These are phyloP conservation scores for Fusarium heterosporum DNA, from an alignment of 2,329 filamentous ascomycete genomes.

Conservation along the genomic window DNA sequence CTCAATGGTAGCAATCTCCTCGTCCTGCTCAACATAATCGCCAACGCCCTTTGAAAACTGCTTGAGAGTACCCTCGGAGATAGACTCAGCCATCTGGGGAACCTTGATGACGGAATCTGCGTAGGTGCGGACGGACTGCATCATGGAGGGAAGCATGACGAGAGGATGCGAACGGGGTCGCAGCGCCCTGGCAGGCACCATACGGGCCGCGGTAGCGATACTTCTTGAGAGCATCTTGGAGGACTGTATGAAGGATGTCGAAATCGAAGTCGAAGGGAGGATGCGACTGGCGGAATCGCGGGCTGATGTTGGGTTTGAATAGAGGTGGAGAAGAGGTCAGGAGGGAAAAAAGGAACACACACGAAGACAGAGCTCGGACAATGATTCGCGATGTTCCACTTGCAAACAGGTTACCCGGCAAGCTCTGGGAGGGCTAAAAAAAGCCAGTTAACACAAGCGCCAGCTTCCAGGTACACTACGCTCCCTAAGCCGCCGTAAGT, in stretches of 20 bases:
- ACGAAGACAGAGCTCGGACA: constrained; percentile 35
- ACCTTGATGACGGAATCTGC: constrained; percentile 93
- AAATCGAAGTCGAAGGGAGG: not conserved
- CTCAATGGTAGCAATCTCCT: constrained; percentile 98
- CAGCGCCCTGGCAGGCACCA: constrained; percentile 57
- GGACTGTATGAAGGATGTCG: constrained; percentile 10
- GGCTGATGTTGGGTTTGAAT: constrained; percentile 11
- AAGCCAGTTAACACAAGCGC: constrained; percentile 19
- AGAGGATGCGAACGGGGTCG: constrained; percentile 48
- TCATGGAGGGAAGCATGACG: constrained; percentile 61
- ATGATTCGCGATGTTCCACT: constrained; percentile 41
- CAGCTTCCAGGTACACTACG: constrained; percentile 20
- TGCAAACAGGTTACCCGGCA: constrained; percentile 30
- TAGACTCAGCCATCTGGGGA: constrained; percentile 98
- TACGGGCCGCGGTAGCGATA: constrained; percentile 57
- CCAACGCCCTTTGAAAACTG: constrained; percentile 94
- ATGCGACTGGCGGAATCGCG: constrained; percentile 14
- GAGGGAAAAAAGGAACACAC: constrained; percentile 38
- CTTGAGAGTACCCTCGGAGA: constrained; percentile 96
- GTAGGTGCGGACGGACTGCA: constrained; percentile 69
- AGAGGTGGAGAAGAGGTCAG: constrained; percentile 33
- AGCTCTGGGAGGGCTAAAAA: constrained; percentile 20
- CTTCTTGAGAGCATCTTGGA: constrained; percentile 59
- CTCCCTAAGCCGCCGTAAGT: constrained; percentile 3
- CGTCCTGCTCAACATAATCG: constrained; percentile 93